phyloP scores from a whole-genome alignment of 169 alveolate genomes.

The Babesia caballi region DNA sequence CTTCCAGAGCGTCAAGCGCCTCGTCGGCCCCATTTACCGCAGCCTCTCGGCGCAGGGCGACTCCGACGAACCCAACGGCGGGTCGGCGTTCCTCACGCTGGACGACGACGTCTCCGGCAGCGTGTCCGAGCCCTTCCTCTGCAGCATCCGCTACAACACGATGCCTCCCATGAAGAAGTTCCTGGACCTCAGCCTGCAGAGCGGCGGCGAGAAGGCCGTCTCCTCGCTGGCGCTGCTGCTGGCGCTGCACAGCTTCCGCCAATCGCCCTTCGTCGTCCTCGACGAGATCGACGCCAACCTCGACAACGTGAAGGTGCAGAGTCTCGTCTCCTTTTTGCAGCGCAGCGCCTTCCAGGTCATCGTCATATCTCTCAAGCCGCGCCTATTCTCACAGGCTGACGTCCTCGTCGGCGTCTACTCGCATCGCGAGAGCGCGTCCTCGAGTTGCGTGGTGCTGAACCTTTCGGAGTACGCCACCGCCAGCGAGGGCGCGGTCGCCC shows the following conservation, averaged over 20 bases:
- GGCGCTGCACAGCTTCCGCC: conserved; percentile 85
- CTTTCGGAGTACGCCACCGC: conserved; percentile 53
- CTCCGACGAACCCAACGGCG: conserved; percentile 66
- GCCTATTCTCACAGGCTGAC: conserved; percentile 81
- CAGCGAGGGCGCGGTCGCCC: not conserved
- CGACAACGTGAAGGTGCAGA: conserved; percentile 83
- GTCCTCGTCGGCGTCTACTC: conserved; percentile 80
- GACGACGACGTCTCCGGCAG: conserved; percentile 65
- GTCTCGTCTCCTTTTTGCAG: conserved; percentile 73
- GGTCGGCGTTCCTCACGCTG: conserved; percentile 71
- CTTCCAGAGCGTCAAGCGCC: conserved; percentile 66
- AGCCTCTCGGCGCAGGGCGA: conserved; percentile 56
- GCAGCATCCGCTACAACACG: conserved; percentile 72
- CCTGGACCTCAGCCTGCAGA: conserved; percentile 67
- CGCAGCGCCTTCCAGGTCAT: conserved; percentile 78
- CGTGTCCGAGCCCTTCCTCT: conserved; percentile 70
- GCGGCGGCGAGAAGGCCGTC: conserved; percentile 96
- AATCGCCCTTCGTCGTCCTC: conserved; percentile 87
- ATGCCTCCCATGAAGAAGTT: conserved; percentile 77
- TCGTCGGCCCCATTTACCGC: conserved; percentile 69
- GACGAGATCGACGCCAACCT: conserved; percentile 93
- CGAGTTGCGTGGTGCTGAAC: conserved; percentile 74
- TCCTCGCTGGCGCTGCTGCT: conserved; percentile 89
- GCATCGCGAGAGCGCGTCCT: conserved; percentile 63
- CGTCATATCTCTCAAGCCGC: conserved; percentile 84